phyloP scores from a whole-genome alignment of 2,329 filamentous ascomycete species.

The Daldinia sp. region DNA sequence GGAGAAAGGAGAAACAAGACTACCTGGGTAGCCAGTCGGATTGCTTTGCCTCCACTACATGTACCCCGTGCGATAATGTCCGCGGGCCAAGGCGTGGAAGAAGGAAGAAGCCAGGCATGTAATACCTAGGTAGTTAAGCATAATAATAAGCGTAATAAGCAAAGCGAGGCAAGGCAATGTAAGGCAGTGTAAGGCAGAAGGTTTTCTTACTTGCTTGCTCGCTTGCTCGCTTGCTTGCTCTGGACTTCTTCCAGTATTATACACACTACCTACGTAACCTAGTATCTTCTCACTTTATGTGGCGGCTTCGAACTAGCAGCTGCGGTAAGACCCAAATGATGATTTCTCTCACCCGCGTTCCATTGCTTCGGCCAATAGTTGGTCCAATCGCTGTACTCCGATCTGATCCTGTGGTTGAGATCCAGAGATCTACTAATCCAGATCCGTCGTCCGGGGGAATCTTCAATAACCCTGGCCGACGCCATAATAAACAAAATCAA shows the following conservation, averaged over 20 bases:
- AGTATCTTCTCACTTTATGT: not conserved
- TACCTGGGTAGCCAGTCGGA: constrained; percentile 27
- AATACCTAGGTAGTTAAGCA: too few relatives aligned
- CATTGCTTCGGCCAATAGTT: constrained; percentile 12
- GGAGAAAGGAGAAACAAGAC: not conserved
- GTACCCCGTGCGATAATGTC: not conserved
- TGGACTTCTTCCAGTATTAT: not conserved
- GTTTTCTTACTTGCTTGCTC: too few relatives aligned
- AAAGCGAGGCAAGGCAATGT: too few relatives aligned
- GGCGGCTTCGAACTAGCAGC: not conserved
- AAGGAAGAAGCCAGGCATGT: constrained; percentile 23
- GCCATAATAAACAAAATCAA: not conserved
- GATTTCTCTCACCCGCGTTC: constrained; percentile 15
- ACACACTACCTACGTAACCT: too few relatives aligned
- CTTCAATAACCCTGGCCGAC: not conserved
- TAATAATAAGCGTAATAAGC: too few relatives aligned
- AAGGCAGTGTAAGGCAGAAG: too few relatives aligned
- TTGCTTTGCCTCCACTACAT: constrained; percentile 11
- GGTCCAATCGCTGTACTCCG: constrained; percentile 28
- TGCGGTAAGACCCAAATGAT: constrained; percentile 7
- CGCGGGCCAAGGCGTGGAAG: constrained; percentile 7
- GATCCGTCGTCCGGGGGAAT: constrained; percentile 36
- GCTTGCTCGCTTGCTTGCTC: too few relatives aligned
- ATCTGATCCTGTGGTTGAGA: constrained; percentile 31
- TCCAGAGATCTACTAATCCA: constrained; percentile 37